A percentile compares a stretch with the other conserved stretches of the same genome.
Evolutionary conservation across 2,329 filamentous ascomycete genomes (phyloP).

Genomic region (Exophiala mesophila): DNA sequence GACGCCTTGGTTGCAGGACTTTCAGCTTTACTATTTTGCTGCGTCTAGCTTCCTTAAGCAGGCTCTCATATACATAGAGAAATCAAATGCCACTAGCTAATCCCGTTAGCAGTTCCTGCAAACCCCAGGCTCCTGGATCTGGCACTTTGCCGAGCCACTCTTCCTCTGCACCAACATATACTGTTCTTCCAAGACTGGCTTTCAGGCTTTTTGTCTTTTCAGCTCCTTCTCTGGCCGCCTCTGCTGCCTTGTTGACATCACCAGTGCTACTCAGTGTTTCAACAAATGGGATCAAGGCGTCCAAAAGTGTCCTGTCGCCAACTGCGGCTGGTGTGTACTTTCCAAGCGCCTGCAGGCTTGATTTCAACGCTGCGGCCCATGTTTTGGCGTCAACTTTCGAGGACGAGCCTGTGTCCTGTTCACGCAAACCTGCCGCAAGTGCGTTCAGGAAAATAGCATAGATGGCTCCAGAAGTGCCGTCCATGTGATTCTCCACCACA

Average conservation of each 20-base stretch:
- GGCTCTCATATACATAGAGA: too few species aligned
- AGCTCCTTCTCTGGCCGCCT: conserved; percentile 69
- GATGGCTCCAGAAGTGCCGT: conserved; percentile 69
- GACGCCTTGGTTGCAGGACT: too few species aligned
- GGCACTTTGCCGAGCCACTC: conserved; percentile 67
- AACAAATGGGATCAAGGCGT: conserved; percentile 85
- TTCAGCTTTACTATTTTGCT: too few species aligned
- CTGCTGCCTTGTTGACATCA: conserved; percentile 66
- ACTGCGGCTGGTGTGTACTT: conserved; percentile 85
- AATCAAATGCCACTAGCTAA: conserved; percentile 53
- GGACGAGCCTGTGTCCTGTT: conserved; percentile 45
- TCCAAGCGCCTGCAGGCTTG: conserved; percentile 65
- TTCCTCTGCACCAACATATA: conserved; percentile 68
- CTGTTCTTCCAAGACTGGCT: conserved; percentile 75
- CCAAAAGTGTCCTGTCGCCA: conserved; percentile 85
- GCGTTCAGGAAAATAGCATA: conserved; percentile 89
- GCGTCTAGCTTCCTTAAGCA: too few species aligned
- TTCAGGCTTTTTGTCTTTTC: conserved; percentile 88
- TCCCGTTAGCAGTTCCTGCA: conserved; percentile 77
- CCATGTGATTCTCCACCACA: conserved; percentile 65
- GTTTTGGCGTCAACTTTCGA: conserved; percentile 45
- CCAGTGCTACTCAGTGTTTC: conserved; percentile 61
- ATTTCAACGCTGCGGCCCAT: conserved; percentile 65
- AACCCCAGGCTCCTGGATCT: conserved; percentile 71
- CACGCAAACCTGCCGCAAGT: conserved; percentile 62